A percentile compares a stretch with the other conserved stretches of the same genome.
Conservation (phyloP, 2,329 filamentous ascomycete species). For the Fusarium concolor region DNA sequence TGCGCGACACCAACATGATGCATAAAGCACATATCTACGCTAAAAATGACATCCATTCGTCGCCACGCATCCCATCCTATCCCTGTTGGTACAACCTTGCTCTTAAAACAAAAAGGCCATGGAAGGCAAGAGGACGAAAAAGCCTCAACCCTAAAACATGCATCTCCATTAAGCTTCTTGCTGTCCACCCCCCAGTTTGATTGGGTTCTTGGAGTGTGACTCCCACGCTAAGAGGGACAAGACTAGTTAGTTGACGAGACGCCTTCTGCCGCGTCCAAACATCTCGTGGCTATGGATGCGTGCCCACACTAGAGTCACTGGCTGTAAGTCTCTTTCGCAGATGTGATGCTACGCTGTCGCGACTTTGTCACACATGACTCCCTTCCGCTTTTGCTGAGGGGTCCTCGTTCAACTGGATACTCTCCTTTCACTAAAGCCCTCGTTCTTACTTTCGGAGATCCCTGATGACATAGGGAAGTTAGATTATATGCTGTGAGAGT, state of each 20-base stretch:
- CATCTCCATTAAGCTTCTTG: conserved; percentile 42
- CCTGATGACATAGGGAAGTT: conserved; percentile 13
- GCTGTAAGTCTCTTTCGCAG: conserved; percentile 5
- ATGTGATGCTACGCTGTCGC: conserved; percentile 23
- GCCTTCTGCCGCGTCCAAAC: conserved; percentile 36
- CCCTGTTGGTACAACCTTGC: conserved; percentile 25
- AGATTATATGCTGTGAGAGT: neutral
- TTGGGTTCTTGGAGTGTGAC: conserved; percentile 3
- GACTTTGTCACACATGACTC: conserved; percentile 29
- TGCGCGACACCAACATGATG: conserved; percentile 23
- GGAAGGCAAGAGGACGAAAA: conserved; percentile 24
- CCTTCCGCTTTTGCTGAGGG: conserved; percentile 12
- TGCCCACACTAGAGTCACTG: conserved; percentile 3
- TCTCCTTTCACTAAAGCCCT: conserved; percentile 7
- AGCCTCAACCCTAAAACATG: conserved; percentile 37
- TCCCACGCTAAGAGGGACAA: neutral
- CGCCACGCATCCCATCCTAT: conserved; percentile 21
- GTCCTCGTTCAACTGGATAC: conserved; percentile 1
- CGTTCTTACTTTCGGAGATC: conserved; percentile 3
- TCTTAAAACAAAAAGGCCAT: conserved; percentile 20
- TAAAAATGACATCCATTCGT: conserved; percentile 21
- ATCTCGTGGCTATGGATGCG: conserved; percentile 20
- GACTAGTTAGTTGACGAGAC: conserved; percentile 11
- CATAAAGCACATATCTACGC: conserved; percentile 16
- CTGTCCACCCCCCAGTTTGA: conserved; percentile 22